A percentile compares a stretch with the other conserved stretches of the same genome.
Conservation (phyloP, 441 rosid species). For the Brassica hybrid region DNA sequence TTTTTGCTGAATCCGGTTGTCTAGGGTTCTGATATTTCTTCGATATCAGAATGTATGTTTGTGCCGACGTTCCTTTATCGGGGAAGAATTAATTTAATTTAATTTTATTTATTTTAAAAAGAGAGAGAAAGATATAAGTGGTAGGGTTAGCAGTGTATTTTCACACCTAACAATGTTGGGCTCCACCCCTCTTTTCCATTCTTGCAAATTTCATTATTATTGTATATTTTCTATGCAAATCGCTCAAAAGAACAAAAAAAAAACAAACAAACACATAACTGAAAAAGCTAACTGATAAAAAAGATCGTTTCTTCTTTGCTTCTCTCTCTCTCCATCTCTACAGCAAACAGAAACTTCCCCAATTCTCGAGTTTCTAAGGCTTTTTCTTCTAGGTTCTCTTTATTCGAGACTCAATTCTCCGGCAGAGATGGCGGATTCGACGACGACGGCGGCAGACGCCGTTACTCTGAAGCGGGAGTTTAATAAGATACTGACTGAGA, state of each 20-base stretch:
- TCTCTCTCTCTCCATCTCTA: not conserved
- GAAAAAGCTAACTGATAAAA: slow-evolving; percentile 24
- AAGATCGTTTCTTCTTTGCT: slow-evolving; percentile 4
- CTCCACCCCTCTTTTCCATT: too few species aligned
- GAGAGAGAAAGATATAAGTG: too few species aligned
- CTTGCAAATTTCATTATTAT: too few species aligned
- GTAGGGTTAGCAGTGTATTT: too few species aligned
- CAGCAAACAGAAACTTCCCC: slow-evolving; percentile 15
- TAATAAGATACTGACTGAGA: not conserved
- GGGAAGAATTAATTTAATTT: too few species aligned
- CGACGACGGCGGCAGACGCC: slow-evolving; percentile 3
- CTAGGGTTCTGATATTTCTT: too few species aligned
- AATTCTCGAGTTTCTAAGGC: slow-evolving; percentile 21
- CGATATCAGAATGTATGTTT: too few species aligned
- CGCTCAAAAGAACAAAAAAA: not conserved
- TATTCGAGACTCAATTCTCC: not conserved
- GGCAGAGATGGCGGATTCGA: slow-evolving; percentile 19
- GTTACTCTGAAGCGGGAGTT: slow-evolving; percentile 24
- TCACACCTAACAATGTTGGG: too few species aligned
- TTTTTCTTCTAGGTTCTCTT: not conserved
- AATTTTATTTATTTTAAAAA: too few species aligned
- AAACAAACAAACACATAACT: not conserved
- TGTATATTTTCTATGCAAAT: too few species aligned
- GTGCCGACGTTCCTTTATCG: too few species aligned
- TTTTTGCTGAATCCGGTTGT: too few species aligned